phyloP scores from a whole-genome alignment of 306 rosid species.

The Begonia fuchsioides region DNA sequence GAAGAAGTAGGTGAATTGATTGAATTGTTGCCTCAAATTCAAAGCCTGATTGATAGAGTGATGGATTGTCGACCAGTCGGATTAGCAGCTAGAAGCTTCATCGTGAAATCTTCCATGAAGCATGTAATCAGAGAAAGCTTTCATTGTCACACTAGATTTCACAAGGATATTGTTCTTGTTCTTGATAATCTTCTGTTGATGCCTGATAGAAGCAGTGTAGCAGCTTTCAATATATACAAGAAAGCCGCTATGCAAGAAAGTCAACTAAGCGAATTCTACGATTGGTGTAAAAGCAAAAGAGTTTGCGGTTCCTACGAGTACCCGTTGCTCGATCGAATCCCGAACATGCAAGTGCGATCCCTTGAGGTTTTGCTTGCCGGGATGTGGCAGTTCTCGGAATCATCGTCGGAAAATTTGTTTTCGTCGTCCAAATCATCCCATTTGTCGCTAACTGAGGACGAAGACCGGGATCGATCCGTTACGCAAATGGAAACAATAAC shows the following conservation, averaged over 20 bases:
- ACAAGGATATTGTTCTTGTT: constrained; percentile 24
- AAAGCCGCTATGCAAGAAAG: constrained; percentile 43
- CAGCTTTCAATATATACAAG: too few relatives aligned
- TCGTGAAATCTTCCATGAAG: constrained; percentile 39
- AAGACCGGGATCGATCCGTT: not conserved
- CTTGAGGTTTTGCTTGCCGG: constrained; percentile 36
- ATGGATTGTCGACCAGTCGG: constrained; percentile 51
- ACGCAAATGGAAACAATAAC: constrained; percentile 3
- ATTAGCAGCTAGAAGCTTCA: constrained; percentile 17
- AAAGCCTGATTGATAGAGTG: constrained; percentile 39
- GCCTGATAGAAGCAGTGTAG: constrained; percentile 34
- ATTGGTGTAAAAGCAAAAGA: constrained; percentile 36
- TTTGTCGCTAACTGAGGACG: constrained; percentile 7
- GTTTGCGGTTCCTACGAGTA: constrained; percentile 44
- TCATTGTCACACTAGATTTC: constrained; percentile 23
- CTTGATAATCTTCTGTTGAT: constrained; percentile 47
- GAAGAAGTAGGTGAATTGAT: constrained; percentile 29
- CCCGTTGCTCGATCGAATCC: constrained; percentile 42
- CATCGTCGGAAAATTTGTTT: constrained; percentile 13
- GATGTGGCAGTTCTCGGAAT: constrained; percentile 60
- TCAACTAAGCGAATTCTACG: too few relatives aligned
- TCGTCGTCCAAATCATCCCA: constrained; percentile 9
- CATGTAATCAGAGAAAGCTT: constrained; percentile 48
- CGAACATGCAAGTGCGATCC: constrained; percentile 35
- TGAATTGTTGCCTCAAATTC: constrained; percentile 51